These are phyloP conservation scores for Sarocladiaceae sp. DNA, from an alignment of 2,329 filamentous ascomycete genomes.

Conservation along the genomic window DNA sequence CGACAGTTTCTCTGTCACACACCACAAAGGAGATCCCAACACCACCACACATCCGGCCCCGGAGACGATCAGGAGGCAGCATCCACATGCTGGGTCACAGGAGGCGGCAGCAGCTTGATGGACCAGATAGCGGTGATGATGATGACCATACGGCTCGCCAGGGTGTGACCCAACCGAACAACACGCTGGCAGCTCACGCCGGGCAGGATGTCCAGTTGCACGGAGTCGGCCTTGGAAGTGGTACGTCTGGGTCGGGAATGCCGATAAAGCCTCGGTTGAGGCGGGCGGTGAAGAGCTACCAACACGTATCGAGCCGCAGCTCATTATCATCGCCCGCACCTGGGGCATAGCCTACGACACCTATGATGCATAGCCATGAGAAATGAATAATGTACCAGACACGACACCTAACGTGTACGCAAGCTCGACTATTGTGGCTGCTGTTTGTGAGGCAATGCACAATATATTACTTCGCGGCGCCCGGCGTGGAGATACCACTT, in stretches of 20 bases:
- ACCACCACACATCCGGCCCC: constrained; percentile 27
- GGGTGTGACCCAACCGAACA: background rate
- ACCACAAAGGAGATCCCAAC: background rate
- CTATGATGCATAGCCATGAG: no score
- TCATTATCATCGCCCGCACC: background rate
- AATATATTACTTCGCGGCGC: no score
- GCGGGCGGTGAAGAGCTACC: constrained; percentile 35
- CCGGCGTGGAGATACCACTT: no score
- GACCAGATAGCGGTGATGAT: constrained; percentile 35
- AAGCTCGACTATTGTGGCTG: no score
- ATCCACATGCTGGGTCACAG: constrained; percentile 32
- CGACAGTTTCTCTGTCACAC: background rate
- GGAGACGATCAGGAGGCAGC: constrained; percentile 46
- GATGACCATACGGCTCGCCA: constrained; percentile 16
- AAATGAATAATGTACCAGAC: no score
- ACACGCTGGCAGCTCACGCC: background rate
- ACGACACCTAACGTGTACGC: no score
- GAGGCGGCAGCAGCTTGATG: constrained; percentile 26
- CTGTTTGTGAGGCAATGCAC: no score
- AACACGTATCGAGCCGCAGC: background rate
- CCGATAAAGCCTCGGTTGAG: constrained; percentile 25
- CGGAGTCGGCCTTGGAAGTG: background rate
- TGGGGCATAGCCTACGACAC: background rate
- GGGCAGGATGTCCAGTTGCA: background rate
- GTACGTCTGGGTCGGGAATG: background rate